Evolutionary conservation across 352 stramenopile species (phyloP).

Genomic region (Globisporangium paroecandrum): DNA sequence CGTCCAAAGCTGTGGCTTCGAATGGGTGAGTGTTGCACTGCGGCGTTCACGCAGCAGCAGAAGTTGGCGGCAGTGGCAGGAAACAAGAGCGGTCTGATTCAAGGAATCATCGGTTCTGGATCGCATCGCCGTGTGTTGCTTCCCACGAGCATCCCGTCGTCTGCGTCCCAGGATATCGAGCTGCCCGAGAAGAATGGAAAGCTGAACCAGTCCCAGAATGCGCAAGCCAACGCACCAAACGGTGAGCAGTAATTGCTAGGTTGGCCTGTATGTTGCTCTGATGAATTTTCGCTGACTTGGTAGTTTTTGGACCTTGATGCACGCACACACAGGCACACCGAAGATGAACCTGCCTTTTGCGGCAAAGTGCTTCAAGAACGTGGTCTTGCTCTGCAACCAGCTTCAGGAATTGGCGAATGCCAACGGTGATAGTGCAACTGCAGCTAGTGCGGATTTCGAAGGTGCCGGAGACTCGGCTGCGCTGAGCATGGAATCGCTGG

Average conservation of each 20-base stretch:
- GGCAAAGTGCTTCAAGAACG: conserved; percentile 88
- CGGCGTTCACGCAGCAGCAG: conserved; percentile 72
- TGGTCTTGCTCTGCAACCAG: conserved; percentile 78
- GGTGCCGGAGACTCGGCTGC: conserved; percentile 24
- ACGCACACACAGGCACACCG: conserved; percentile 25
- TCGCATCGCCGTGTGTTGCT: conserved; percentile 83
- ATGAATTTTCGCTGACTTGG: background rate
- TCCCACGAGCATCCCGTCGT: conserved; percentile 54
- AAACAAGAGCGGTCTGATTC: conserved; percentile 83
- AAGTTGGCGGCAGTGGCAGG: conserved; percentile 47
- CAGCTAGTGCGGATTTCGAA: conserved; percentile 18
- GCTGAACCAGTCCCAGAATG: conserved; percentile 27
- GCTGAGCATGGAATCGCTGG: conserved; percentile 51
- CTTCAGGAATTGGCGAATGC: conserved; percentile 42
- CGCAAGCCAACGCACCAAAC: conserved; percentile 31
- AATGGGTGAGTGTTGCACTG: conserved; percentile 90
- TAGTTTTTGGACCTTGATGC: background rate
- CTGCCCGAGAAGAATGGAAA: conserved; percentile 56
- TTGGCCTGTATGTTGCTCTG: conserved; percentile 7
- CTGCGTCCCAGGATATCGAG: conserved; percentile 65
- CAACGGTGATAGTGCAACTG: conserved; percentile 27
- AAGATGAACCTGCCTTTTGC: conserved; percentile 86
- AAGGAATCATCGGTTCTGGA: conserved; percentile 72
- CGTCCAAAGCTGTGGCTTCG: conserved; percentile 90
- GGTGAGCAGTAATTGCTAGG: conserved; percentile 12